These are phyloP conservation scores for Tetraselmis chui DNA, from an alignment of 139 green algal genomes.

Conservation along the genomic window DNA sequence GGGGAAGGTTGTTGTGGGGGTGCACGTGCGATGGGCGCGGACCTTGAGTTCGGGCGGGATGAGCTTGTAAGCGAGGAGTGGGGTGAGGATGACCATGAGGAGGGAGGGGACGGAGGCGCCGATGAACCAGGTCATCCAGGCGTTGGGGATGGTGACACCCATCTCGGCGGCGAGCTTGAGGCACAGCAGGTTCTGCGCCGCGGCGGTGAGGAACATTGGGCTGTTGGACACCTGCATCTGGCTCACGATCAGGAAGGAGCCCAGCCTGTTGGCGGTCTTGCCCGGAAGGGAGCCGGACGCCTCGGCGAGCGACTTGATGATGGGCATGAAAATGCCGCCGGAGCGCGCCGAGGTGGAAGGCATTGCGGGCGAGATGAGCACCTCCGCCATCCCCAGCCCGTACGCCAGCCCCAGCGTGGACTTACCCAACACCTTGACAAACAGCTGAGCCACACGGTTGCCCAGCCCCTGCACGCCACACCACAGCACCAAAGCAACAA, in stretches of 20 bases:
- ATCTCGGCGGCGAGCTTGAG: conserved; percentile 88
- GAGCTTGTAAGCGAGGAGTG: conserved; percentile 72
- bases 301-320: conserved; percentile 81
- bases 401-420: conserved; percentile 86
- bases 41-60: conserved; percentile 35
- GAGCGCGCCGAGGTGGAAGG: conserved; percentile 84
- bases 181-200: conserved; percentile 96
- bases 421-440: conserved; percentile 80
- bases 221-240: conserved; percentile 74
- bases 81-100: conserved; percentile 44
- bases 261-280: conserved; percentile 59
- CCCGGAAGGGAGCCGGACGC: conserved; percentile 52
- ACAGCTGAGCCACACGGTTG: conserved; percentile 83
- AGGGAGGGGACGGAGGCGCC: conserved; percentile 56
- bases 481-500: neutral
- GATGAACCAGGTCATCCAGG: conserved; percentile 87
- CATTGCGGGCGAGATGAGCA: conserved; percentile 86
- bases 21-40: neutral
- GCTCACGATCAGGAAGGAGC: conserved; percentile 79
- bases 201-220: conserved; percentile 80
- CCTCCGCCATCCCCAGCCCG: conserved; percentile 76
- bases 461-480: conserved; percentile 60
- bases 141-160: conserved; percentile 68
- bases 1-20: neutral
- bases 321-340: conserved; percentile 94